These are phyloP conservation scores for Peronospora tabacina DNA, from an alignment of 352 stramenopile genomes.

Conservation along the genomic window DNA sequence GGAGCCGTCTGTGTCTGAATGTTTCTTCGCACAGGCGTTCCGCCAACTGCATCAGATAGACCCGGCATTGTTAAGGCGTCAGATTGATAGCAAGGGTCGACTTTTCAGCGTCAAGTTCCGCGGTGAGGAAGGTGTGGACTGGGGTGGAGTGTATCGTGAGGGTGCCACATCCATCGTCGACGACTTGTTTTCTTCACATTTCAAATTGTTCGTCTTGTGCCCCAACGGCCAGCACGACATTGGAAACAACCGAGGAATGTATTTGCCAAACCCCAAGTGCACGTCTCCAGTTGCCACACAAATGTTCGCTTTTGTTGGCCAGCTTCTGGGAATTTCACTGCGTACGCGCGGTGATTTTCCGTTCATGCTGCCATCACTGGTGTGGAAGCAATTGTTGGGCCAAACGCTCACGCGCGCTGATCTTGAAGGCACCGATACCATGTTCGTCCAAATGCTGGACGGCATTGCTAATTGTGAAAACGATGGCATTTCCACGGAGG, in stretches of 20 bases:
- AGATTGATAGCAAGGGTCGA: constrained; percentile 85
- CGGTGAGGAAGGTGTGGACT: constrained; percentile 85
- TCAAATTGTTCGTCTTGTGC: constrained; percentile 78
- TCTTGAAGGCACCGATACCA: constrained; percentile 84
- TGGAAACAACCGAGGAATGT: constrained; percentile 80
- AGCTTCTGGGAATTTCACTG: constrained; percentile 91
- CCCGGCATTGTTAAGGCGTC: constrained; percentile 70
- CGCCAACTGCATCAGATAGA: constrained; percentile 84
- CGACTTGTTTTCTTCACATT: constrained; percentile 80
- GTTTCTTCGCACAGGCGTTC: constrained; percentile 92
- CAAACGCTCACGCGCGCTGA: constrained; percentile 74
- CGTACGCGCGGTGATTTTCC: constrained; percentile 89
- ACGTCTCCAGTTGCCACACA: constrained; percentile 81
- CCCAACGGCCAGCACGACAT: constrained; percentile 85
- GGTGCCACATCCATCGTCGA: constrained; percentile 86
- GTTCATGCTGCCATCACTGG: constrained; percentile 87
- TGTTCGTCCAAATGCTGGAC: constrained; percentile 87
- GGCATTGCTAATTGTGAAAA: constrained; percentile 78
- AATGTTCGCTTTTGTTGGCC: constrained; percentile 93
- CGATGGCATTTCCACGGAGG: constrained; percentile 70
- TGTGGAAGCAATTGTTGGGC: constrained; percentile 90
- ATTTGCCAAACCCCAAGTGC: constrained; percentile 84
- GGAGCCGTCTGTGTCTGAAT: constrained; percentile 84
- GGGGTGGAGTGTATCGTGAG: constrained; percentile 85
- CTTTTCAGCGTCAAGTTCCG: constrained; percentile 87